Evolutionary conservation across 495 filamentous ascomycete genomes (phyloP).

Genomic region (Emericellopsis terricola): DNA sequence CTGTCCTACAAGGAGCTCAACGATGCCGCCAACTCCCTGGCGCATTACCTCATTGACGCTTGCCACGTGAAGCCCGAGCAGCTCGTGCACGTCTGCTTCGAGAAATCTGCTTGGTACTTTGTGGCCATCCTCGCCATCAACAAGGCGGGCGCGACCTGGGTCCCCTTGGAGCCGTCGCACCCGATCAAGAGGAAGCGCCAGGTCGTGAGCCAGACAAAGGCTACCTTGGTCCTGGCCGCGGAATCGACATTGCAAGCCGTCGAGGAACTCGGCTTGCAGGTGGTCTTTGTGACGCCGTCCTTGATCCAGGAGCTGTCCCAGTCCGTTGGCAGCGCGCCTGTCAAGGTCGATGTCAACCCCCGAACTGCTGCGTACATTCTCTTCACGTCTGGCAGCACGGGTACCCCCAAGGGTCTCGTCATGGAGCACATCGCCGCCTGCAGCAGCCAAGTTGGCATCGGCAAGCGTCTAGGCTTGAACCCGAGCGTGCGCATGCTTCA

Average conservation of each 20-base stretch:
- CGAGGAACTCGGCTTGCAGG: background rate
- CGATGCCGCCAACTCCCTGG: constrained; percentile 19
- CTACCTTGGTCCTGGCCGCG: background rate
- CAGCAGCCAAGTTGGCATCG: constrained; percentile 4
- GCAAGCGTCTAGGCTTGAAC: constrained; percentile 16
- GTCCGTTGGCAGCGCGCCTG: background rate
- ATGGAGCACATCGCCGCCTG: constrained; percentile 20
- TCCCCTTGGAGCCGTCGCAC: too few relatives aligned
- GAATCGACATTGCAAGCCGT: too few relatives aligned
- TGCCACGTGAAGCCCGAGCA: constrained; percentile 30
- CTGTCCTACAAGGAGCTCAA: constrained; percentile 34
- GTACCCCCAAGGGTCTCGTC: constrained; percentile 25
- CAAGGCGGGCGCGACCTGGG: too few relatives aligned
- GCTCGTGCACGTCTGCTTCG: constrained; percentile 35
- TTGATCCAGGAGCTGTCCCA: background rate
- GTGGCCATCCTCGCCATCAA: too few relatives aligned
- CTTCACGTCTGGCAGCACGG: constrained; percentile 37
- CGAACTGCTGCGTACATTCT: constrained; percentile 27
- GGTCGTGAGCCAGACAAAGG: constrained; percentile 1
- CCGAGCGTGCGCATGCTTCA: constrained; percentile 34
- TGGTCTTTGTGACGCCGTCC: background rate
- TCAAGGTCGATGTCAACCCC: constrained; percentile 24
- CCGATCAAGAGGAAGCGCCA: constrained; percentile 26
- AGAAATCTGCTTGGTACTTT: constrained; percentile 33
- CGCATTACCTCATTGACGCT: constrained; percentile 18